Base-by-base conservation (phyloP, 306 rosid species). In the Datisca glomerata region DNA sequence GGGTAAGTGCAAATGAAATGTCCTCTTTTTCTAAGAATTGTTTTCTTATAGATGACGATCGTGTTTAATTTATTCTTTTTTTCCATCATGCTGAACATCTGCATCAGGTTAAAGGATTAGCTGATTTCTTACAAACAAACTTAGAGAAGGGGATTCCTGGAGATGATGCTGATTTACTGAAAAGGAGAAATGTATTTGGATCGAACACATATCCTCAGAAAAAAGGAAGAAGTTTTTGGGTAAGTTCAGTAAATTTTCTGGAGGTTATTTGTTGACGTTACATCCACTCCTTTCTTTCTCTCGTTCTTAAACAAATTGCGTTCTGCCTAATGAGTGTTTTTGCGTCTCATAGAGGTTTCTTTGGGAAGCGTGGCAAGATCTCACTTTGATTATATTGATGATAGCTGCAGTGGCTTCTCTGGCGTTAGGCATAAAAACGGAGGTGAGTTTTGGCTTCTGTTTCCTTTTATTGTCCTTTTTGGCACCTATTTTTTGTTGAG, bases 281-380 rank as follows among this genome's bases (percentile, higher is more conserved):
- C 21, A 21, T 10, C 25, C 16, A 35, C 16, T 36, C 36, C 17
- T 47, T 47, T 28, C 4, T 25, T 25, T 25, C 31, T 25, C 10
- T 46, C 24, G 16, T 17, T n/a, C 17, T 47, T 28, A 11, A n/a
- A n/a, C 14, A 37, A 12, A 16, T 31, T 41, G 12, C 2, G 23
- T 33, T 13, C 18, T 18, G 21, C 45, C 24, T 38, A 39, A 24
- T 41, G 37, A 16, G 23, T 19, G 9, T 33, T 55, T 60, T 61
- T 55, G 47, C 20, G 22, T 56, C 34, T 29, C 37, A 23, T 74
- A 91, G 99, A 73, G 76, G 81, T 91, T 85, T 67, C 31, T 91
- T 40, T 91, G 96, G 99, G 99, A 91, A 69, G 94, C 99, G 49
- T 91, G 99, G 85, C 93, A 91, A 80, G 99, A 91, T 65, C 86